A percentile compares a stretch with the other conserved stretches of the same genome.
Evolutionary conservation across 2,329 filamentous ascomycete genomes (phyloP).

Genomic region (Macrophomina tecta): DNA sequence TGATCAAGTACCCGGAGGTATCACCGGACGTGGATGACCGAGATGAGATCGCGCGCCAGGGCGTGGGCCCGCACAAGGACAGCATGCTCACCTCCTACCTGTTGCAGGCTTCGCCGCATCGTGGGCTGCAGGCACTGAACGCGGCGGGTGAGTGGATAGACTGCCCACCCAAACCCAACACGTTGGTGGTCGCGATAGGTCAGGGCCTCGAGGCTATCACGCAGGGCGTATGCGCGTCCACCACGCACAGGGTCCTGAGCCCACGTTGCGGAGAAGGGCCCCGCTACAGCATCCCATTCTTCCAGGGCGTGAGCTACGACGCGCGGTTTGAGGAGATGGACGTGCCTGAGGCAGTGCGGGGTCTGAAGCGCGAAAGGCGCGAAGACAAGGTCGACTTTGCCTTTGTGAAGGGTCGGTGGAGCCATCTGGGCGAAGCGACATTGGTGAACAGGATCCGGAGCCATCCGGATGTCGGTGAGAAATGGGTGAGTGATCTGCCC

Average conservation of each 20-base stretch:
- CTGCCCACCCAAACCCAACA: constrained; percentile 75
- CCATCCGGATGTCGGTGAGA: constrained; percentile 83
- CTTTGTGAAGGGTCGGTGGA: constrained; percentile 72
- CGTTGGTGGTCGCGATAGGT: constrained; percentile 85
- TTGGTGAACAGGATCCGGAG: constrained; percentile 84
- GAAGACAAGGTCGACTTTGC: constrained; percentile 86
- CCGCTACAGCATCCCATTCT: constrained; percentile 83
- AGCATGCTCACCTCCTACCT: constrained; percentile 84
- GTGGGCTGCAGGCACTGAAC: constrained; percentile 83
- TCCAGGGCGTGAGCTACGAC: constrained; percentile 83
- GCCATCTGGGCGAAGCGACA: constrained; percentile 79
- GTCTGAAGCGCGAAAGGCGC: constrained; percentile 64
- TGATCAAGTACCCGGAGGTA: constrained; percentile 82
- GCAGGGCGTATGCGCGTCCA: constrained; percentile 78
- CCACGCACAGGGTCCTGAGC: constrained; percentile 83
- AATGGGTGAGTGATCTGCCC: constrained; percentile 58
- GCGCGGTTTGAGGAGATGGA: constrained; percentile 80
- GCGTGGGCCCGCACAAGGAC: constrained; percentile 81
- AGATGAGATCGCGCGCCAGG: constrained; percentile 63
- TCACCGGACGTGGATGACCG: constrained; percentile 46
- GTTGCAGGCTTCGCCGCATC: constrained; percentile 77
- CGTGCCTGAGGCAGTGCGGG: constrained; percentile 67
- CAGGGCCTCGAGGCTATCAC: constrained; percentile 88
- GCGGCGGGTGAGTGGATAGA: constrained; percentile 79
- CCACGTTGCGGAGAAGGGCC: constrained; percentile 72